phyloP scores from a whole-genome alignment of 2,329 filamentous ascomycete species.

The Colletotrichum endophyticum region DNA sequence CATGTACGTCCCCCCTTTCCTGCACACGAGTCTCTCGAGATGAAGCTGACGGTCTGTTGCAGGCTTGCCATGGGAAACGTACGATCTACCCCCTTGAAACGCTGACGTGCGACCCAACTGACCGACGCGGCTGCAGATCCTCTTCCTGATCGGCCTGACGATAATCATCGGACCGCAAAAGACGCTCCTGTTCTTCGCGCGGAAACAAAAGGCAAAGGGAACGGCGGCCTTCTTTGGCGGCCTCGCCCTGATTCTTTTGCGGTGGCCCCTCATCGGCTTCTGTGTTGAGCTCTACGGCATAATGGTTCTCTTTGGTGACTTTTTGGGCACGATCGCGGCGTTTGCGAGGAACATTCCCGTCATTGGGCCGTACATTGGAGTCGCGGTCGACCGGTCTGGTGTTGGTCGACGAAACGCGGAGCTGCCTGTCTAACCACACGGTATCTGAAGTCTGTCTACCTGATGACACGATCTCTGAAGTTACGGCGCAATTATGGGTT shows the following conservation, averaged over 20 bases:
- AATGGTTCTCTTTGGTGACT: conserved; percentile 92
- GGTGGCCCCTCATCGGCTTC: conserved; percentile 93
- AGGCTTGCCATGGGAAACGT: conserved; percentile 98
- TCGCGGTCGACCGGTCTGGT: conserved; percentile 72
- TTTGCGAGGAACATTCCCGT: conserved; percentile 87
- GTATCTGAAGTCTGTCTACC: conserved; percentile 56
- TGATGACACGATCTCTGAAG: conserved; percentile 24
- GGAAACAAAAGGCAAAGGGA: conserved; percentile 89
- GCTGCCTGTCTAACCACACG: conserved; percentile 69
- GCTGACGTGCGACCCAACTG: not conserved
- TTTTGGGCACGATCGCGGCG: conserved; percentile 87
- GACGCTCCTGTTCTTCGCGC: conserved; percentile 92
- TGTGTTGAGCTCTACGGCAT: conserved; percentile 91
- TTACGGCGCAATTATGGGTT: not conserved
- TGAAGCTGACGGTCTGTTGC: conserved; percentile 20
- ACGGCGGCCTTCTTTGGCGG: conserved; percentile 87
- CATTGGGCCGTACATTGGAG: conserved; percentile 84
- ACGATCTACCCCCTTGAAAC: conserved; percentile 34
- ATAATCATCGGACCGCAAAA: conserved; percentile 94
- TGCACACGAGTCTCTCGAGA: not conserved
- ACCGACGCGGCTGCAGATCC: conserved; percentile 65
- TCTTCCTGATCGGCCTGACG: conserved; percentile 95
- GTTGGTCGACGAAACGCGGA: conserved; percentile 76
- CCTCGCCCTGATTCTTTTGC: conserved; percentile 82
- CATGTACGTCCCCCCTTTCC: conserved; percentile 65